Evolutionary conservation across 2,329 filamentous ascomycete species (phyloP).

Genomic region (Cladosporium sp.): DNA sequence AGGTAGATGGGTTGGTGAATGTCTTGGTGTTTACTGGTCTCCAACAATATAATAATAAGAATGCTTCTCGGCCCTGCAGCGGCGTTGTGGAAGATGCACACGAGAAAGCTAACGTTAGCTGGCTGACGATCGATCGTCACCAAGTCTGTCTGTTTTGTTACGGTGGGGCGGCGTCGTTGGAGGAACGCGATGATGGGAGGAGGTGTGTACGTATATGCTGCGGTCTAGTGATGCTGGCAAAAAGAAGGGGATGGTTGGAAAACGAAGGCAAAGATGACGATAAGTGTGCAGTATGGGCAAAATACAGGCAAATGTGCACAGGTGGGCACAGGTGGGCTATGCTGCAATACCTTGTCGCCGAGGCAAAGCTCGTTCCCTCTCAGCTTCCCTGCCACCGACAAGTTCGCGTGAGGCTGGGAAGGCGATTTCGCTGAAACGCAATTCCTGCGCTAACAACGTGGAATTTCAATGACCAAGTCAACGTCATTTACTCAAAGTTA

Average conservation of each 20-base stretch:
- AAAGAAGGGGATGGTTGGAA: neutral
- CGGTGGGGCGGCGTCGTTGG: conserved; percentile 11
- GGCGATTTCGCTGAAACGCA: too few species aligned
- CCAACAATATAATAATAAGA: neutral
- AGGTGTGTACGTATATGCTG: too few species aligned
- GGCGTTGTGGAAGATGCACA: neutral
- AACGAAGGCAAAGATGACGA: neutral
- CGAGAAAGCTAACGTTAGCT: too few species aligned
- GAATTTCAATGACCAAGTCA: too few species aligned
- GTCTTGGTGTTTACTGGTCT: neutral
- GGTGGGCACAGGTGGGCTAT: too few species aligned
- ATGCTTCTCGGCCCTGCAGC: neutral
- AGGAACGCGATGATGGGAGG: conserved; percentile 1
- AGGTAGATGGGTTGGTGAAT: neutral
- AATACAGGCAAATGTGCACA: neutral
- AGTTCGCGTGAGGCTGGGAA: too few species aligned
- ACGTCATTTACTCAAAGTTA: too few species aligned
- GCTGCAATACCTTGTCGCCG: too few species aligned
- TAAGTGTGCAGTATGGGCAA: neutral
- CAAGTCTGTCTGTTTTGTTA: neutral
- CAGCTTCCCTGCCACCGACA: too few species aligned
- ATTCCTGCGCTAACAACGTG: too few species aligned
- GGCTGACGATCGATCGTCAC: conserved; percentile 13
- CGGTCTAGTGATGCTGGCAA: too few species aligned
- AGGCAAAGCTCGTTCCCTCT: too few species aligned